phyloP scores from a whole-genome alignment of 129 eudicot species.

The Artemisia argyi region DNA sequence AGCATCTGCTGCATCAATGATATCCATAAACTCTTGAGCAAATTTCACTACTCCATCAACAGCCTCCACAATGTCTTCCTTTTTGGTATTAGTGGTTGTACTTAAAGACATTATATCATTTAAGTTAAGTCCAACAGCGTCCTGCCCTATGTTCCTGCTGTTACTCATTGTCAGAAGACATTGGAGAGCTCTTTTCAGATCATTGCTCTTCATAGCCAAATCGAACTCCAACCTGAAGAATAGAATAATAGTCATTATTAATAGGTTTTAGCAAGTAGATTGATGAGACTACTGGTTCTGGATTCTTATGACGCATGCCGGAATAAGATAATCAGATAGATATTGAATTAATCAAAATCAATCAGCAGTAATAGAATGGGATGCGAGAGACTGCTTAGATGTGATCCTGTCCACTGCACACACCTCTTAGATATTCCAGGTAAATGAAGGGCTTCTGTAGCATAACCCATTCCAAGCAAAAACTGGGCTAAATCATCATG shows the following conservation, averaged over 20 bases:
- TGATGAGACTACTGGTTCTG: neutral
- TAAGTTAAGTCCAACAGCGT: constrained; percentile 75
- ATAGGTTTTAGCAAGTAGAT: neutral
- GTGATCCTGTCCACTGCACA: neutral
- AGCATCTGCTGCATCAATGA: constrained; percentile 99
- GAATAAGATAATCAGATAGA: neutral
- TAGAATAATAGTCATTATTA: constrained; percentile 6
- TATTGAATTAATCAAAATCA: neutral
- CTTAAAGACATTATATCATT: constrained; percentile 82
- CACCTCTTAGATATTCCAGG: constrained; percentile 96
- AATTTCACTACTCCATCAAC: constrained; percentile 92
- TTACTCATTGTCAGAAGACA: constrained; percentile 97
- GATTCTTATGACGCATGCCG: neutral
- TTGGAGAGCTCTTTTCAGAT: constrained; percentile 88
- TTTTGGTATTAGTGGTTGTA: constrained; percentile 45
- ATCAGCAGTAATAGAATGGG: neutral
- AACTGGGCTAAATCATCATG: constrained; percentile 97
- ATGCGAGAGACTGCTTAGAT: constrained; percentile 6
- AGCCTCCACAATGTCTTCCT: constrained; percentile 90
- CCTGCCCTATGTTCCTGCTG: constrained; percentile 94
- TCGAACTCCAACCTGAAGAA: constrained; percentile 84
- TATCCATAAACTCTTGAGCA: constrained; percentile 82
- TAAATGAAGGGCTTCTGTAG: constrained; percentile 97
- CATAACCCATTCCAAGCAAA: constrained; percentile 99
- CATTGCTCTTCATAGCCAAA: constrained; percentile 91